Evolutionary conservation across 2,329 filamentous ascomycete genomes (phyloP).

Genomic region (Ophiostoma pallidulum): DNA sequence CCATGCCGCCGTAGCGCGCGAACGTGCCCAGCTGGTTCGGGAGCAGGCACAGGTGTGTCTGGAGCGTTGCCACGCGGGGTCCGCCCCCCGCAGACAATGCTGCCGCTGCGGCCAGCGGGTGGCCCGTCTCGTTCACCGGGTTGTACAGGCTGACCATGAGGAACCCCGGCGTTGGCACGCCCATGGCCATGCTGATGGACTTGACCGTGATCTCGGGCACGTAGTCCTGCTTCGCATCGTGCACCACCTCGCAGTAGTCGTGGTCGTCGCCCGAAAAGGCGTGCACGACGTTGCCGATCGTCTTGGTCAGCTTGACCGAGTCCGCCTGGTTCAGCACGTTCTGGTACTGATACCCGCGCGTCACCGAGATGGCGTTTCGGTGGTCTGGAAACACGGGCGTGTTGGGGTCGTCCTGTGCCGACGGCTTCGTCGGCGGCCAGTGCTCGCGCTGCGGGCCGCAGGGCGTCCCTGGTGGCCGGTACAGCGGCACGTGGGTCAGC

Average conservation of each 20-base stretch:
- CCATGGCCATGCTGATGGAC: slow-evolving; percentile 93
- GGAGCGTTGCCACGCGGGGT: slow-evolving; percentile 46
- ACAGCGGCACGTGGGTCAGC: slow-evolving; percentile 84
- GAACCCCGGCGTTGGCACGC: slow-evolving; percentile 78
- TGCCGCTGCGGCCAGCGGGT: slow-evolving; percentile 34
- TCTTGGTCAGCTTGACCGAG: slow-evolving; percentile 64
- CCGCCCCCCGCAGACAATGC: slow-evolving; percentile 17
- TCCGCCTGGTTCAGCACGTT: slow-evolving; percentile 77
- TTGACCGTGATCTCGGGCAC: slow-evolving; percentile 88
- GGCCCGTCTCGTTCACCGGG: slow-evolving; percentile 58
- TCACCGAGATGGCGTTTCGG: slow-evolving; percentile 68
- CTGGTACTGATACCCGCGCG: slow-evolving; percentile 86
- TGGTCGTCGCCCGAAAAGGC: slow-evolving; percentile 96
- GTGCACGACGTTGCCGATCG: slow-evolving; percentile 70
- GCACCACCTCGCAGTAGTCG: slow-evolving; percentile 88
- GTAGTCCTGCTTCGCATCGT: slow-evolving; percentile 57
- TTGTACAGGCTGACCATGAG: slow-evolving; percentile 87
- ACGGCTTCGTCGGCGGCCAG: slow-evolving; percentile 60
- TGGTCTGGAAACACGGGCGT: slow-evolving; percentile 50
- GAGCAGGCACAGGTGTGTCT: slow-evolving; percentile 83
- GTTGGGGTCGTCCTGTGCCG: slow-evolving; percentile 33
- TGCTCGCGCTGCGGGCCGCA: slow-evolving; percentile 82
- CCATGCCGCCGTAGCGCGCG: slow-evolving; percentile 62
- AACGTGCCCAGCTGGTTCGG: slow-evolving; percentile 83
- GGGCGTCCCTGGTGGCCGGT: slow-evolving; percentile 69